These are phyloP conservation scores for Metarhizium anisopliae DNA, from an alignment of 2,329 filamentous ascomycete genomes.

Conservation along the genomic window DNA sequence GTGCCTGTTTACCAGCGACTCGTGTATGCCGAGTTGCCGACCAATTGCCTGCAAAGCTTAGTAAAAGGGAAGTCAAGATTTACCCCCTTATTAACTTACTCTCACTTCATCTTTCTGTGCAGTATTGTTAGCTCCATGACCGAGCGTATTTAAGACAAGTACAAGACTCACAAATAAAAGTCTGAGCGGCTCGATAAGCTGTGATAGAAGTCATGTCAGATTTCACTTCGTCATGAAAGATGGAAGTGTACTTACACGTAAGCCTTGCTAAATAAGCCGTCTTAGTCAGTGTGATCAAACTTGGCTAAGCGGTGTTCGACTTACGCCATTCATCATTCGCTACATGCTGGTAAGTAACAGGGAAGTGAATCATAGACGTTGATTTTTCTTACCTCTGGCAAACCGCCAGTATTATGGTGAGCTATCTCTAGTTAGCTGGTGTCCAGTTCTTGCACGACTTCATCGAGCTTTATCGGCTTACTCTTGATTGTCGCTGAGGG, in stretches of 20 bases:
- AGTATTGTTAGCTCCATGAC: too few relatives aligned
- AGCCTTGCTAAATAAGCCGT: too few relatives aligned
- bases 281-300: too few relatives aligned
- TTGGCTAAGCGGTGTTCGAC: neutral
- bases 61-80: too few relatives aligned
- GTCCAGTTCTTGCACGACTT: neutral
- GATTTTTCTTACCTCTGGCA: slow-evolving; percentile 30
- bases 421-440: slow-evolving; percentile 6
- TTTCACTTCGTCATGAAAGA: neutral
- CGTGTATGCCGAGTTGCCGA: slow-evolving; percentile 13
- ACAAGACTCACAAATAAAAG: too few relatives aligned
- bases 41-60: too few relatives aligned
- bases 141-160: too few relatives aligned
- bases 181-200: slow-evolving; percentile 53
- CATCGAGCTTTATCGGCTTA: neutral
- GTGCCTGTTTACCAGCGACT: slow-evolving; percentile 22
- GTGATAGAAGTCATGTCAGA: neutral
- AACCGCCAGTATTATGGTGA: slow-evolving; percentile 57
- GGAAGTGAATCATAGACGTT: too few relatives aligned
- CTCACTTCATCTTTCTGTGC: too few relatives aligned
- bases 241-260: neutral
- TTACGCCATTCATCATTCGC: slow-evolving; percentile 37
- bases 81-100: too few relatives aligned
- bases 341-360: slow-evolving; percentile 8
- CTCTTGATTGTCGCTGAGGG: slow-evolving; percentile 24